Base-by-base conservation (phyloP, 345 rosid genomes). In the Lenwebbia sp. region DNA sequence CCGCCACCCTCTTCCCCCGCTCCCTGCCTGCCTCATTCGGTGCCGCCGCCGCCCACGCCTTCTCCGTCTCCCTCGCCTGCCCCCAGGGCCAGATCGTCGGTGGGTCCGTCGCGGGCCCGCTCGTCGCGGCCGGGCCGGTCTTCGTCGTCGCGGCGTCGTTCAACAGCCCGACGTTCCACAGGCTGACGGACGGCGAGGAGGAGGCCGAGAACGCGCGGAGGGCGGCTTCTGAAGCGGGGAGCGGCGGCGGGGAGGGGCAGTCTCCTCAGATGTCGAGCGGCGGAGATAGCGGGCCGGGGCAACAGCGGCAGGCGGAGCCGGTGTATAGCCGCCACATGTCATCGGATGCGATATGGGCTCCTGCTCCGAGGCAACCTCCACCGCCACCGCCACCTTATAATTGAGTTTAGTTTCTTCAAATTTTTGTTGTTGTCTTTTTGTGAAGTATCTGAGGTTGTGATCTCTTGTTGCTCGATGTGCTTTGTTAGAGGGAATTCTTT, bases 81-180 rank as follows among this genome's bases (percentile, higher is more conserved):
- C 99, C 98, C 4, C 99, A 94, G 85, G 98, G 99, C 17, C 99
- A 97, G 92, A 92, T 95, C 89, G 95, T 97, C 1, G 99, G 99
- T 1, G 99, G 99, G 12, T 86, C 92, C 62, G 98, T 97, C 15
- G 96, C 92, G 3, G 98, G 98, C 10, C 89, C 95, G 2, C 85
- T 97, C 25, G n/a, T 96, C 0, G 95, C 99, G 3, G 96, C 92
- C 1, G 95, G 96, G 33, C 91, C 94, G 0, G 95, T 97, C 10
- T 93, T 88, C 86, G 90, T 97, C 25, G 88, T 97, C n/a, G 98
- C 97, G 7, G 94, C 98, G 25, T 90, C 98, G 81, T 94, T 97
- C 44, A 97, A 89, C 83, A 93, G 91, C 85, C 98, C 99, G 6
- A 90, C 94, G 9, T 96, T 90, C 83, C 94, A 95, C 78, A 90